Evolutionary conservation across 2,329 filamentous ascomycete species (phyloP).

Genomic region (Cytospora mali): DNA sequence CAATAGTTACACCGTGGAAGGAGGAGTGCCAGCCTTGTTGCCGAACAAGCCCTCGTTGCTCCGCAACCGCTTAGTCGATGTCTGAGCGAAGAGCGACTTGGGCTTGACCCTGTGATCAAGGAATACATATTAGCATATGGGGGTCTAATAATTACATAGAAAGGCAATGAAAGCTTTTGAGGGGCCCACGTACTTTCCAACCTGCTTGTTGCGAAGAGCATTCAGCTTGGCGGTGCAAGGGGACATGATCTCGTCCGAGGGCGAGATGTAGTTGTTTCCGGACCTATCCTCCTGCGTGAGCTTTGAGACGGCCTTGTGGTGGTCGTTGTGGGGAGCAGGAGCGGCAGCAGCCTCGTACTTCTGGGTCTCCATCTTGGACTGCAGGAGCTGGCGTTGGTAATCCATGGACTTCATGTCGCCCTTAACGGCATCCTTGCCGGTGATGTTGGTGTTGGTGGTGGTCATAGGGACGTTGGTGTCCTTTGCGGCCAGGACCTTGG

Average conservation of each 20-base stretch:
- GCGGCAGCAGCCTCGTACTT: conserved; percentile 1
- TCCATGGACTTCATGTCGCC: conserved; percentile 65
- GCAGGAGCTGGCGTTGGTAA: conserved; percentile 75
- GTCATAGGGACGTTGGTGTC: conserved; percentile 64
- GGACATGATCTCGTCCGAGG: conserved; percentile 87
- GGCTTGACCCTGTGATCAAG: conserved; percentile 59
- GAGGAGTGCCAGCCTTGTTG: conserved; percentile 30
- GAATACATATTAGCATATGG: background rate
- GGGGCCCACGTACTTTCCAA: conserved; percentile 65
- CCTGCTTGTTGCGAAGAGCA: conserved; percentile 78
- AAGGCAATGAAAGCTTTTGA: background rate
- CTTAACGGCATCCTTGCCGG: conserved; percentile 46
- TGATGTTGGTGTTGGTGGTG: conserved; percentile 34
- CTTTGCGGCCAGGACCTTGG: conserved; percentile 64
- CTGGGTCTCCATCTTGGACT: conserved; percentile 69
- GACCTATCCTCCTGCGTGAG: conserved; percentile 18
- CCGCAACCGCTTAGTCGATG: conserved; percentile 64
- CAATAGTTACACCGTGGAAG: conserved; percentile 7
- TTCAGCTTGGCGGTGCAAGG: conserved; percentile 83
- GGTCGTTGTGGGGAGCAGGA: background rate
- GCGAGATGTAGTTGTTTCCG: conserved; percentile 65
- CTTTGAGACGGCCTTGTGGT: background rate
- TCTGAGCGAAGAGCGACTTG: conserved; percentile 68
- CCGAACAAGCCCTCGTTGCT: conserved; percentile 46
- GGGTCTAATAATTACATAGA: background rate